A percentile compares a stretch with the other conserved stretches of the same genome.
Conservation (phyloP, 1,139 yeast genomes). For the Pneumocystis wakefieldiae region DNA sequence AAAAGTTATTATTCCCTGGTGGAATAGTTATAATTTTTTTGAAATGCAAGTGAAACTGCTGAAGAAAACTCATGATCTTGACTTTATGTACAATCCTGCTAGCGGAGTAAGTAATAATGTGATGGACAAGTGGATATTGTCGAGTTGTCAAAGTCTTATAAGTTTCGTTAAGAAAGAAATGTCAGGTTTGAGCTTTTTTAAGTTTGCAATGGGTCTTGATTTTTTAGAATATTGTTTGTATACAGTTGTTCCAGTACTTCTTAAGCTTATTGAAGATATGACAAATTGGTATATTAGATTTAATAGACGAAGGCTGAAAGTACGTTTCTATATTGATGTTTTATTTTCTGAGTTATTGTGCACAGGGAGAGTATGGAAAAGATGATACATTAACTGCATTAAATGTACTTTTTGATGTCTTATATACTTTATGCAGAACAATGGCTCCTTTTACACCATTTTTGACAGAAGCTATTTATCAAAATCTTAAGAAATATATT, state of each 20-base stretch:
- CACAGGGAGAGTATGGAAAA: slow-evolving; percentile 68
- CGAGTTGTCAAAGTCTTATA: slow-evolving; percentile 82
- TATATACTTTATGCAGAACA: slow-evolving; percentile 76
- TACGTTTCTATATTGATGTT: background rate
- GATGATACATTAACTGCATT: slow-evolving; percentile 75
- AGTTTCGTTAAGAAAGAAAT: slow-evolving; percentile 77
- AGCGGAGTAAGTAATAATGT: slow-evolving; percentile 56
- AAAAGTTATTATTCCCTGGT: slow-evolving; percentile 93
- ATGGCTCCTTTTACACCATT: slow-evolving; percentile 99
- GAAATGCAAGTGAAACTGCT: slow-evolving; percentile 83
- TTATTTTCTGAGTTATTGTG: background rate
- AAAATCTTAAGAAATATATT: slow-evolving; percentile 51
- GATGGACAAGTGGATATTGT: slow-evolving; percentile 95
- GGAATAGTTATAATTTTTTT: slow-evolving; percentile 91
- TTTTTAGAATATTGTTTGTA: slow-evolving; percentile 50
- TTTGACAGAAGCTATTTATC: slow-evolving; percentile 79
- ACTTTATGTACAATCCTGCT: slow-evolving; percentile 55
- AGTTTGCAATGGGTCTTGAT: background rate
- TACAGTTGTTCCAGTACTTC: slow-evolving; percentile 87
- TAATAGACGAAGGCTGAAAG: slow-evolving; percentile 81
- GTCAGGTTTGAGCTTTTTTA: slow-evolving; percentile 30
- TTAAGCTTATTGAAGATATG: slow-evolving; percentile 77
- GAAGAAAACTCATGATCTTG: slow-evolving; percentile 57
- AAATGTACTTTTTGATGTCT: slow-evolving; percentile 79
- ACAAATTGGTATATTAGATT: slow-evolving; percentile 99